These are phyloP conservation scores for Microcos paniculata DNA, from an alignment of 345 rosid genomes.

Conservation along the genomic window DNA sequence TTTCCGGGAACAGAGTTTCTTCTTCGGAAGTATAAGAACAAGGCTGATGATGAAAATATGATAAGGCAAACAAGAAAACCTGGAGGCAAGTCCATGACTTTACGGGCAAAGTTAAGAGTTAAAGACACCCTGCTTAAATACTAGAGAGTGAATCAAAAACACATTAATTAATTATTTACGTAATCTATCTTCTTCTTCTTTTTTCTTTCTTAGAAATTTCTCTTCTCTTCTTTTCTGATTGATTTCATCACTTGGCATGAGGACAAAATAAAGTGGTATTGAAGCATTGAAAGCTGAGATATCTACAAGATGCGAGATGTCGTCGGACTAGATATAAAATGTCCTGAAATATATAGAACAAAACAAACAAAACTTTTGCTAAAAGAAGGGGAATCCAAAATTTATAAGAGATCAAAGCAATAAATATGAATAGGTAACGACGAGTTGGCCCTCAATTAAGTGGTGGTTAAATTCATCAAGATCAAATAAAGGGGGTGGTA, in stretches of 20 bases:
- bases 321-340: not conserved
- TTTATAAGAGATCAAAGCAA: too few species aligned
- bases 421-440: too few species aligned
- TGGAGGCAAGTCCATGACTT: not conserved
- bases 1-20: not conserved
- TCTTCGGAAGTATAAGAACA: slow-evolving; percentile 12
- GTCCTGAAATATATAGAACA: too few species aligned
- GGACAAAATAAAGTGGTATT: not conserved
- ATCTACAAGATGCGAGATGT: not conserved
- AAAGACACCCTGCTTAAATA: not conserved
- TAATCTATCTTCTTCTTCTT: too few species aligned
- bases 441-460: too few species aligned
- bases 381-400: too few species aligned
- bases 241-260: not conserved
- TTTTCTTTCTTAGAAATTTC: too few species aligned
- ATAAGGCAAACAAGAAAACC: slow-evolving; percentile 1
- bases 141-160: too few species aligned
- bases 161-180: too few species aligned
- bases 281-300: not conserved
- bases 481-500: too few species aligned
- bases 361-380: not conserved
- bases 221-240: not conserved
- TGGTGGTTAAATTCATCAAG: too few species aligned
- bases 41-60: not conserved
- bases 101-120: not conserved